Evolutionary conservation across 768 basidiomycete genomes (phyloP).

Genomic region (Agrocybe pediades): DNA sequence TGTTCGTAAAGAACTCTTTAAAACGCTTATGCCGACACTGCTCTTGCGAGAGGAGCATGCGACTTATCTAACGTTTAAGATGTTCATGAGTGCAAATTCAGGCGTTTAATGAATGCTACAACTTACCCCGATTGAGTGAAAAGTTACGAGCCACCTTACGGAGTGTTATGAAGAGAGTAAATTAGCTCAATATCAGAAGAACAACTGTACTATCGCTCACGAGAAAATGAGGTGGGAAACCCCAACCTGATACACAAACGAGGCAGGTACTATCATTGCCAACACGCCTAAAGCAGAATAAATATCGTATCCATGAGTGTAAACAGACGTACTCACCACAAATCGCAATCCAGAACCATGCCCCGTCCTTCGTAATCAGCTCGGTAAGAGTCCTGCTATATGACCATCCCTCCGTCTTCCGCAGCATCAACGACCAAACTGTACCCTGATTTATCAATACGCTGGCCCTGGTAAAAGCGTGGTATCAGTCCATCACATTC

Average conservation of each 20-base stretch:
- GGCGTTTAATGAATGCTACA: neutral
- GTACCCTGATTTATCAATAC: slow-evolving; percentile 3
- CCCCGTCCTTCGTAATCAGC: slow-evolving; percentile 1
- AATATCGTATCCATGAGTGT: neutral
- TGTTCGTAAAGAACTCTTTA: neutral
- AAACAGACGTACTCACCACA: slow-evolving; percentile 1
- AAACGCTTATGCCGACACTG: neutral
- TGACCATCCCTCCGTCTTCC: neutral
- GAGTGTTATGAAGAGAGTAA: neutral
- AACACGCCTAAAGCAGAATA: neutral
- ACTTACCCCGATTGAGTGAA: slow-evolving; percentile 12
- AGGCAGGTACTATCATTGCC: neutral
- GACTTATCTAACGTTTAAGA: neutral
- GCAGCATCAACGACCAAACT: neutral
- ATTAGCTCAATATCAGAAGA: neutral
- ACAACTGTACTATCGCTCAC: neutral
- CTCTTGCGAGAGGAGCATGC: neutral
- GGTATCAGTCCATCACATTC: too few species aligned
- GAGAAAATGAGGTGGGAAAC: slow-evolving; percentile 9
- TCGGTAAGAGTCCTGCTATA: neutral
- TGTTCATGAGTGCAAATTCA: neutral
- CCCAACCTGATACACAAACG: neutral
- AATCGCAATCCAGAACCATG: slow-evolving; percentile 5
- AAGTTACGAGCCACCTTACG: slow-evolving; percentile 12
- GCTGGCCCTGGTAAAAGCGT: neutral